Percentiles rank a stretch among this genome's conserved stretches.
Evolutionary conservation across 2,329 filamentous ascomycete genomes (phyloP).

Genomic region (Scedosporium aurantiacum): DNA sequence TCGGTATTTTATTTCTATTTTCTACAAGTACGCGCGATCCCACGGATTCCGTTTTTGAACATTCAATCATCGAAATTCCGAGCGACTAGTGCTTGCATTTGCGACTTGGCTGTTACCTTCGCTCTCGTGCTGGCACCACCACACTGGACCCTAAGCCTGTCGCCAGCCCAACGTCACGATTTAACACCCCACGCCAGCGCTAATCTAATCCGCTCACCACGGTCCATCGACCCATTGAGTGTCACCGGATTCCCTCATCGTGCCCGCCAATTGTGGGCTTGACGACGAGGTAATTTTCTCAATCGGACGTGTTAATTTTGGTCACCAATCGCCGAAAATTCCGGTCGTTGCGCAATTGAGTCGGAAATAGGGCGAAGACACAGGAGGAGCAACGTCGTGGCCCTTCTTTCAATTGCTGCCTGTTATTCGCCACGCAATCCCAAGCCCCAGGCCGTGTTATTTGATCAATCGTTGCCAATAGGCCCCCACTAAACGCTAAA

Average conservation of each 20-base stretch:
- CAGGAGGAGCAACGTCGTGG: not conserved
- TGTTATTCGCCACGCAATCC: slow-evolving; percentile 4
- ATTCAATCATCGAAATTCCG: no score
- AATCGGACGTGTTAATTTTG: not conserved
- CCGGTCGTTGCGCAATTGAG: not conserved
- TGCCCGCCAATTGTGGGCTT: not conserved
- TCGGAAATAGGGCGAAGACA: not conserved
- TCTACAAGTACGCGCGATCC: no score
- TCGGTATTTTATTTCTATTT: not conserved
- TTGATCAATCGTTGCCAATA: no score
- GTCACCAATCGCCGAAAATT: not conserved
- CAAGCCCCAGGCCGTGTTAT: not conserved
- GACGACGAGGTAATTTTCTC: not conserved
- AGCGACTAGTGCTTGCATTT: not conserved
- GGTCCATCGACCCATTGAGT: not conserved
- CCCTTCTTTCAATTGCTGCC: not conserved
- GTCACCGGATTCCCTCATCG: not conserved
- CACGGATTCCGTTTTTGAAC: no score
- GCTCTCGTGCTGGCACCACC: not conserved
- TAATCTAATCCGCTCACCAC: not conserved
- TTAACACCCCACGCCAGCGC: not conserved
- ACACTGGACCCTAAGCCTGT: not conserved
- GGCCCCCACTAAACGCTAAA: not conserved
- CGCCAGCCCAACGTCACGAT: not conserved
- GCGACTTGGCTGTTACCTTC: not conserved